Percentiles rank a stretch among this genome's conserved stretches.
Evolutionary conservation across 768 basidiomycete genomes (phyloP).

Genomic region (Russula ochroleuca): DNA sequence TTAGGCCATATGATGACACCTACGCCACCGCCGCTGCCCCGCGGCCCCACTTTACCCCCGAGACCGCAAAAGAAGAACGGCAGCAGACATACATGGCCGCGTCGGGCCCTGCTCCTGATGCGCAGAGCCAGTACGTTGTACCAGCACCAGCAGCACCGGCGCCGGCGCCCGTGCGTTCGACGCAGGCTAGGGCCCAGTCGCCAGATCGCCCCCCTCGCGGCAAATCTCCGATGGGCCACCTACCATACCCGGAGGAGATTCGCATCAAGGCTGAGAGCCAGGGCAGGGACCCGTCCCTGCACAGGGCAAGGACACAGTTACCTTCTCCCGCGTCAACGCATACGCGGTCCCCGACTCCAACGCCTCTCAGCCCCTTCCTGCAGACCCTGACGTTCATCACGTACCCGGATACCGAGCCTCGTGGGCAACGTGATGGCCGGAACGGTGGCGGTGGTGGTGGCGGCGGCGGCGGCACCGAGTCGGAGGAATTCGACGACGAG

Average conservation of each 20-base stretch:
- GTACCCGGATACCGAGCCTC: slow-evolving; percentile 19
- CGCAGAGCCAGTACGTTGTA: slow-evolving; percentile 1
- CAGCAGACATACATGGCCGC: not conserved
- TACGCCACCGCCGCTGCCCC: not conserved
- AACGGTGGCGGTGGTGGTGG: not conserved
- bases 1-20: not conserved
- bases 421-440: slow-evolving; percentile 2
- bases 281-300: slow-evolving; percentile 1
- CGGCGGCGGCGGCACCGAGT: slow-evolving; percentile 4
- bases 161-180: not conserved
- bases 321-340: slow-evolving; percentile 13
- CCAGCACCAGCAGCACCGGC: not conserved
- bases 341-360: not conserved
- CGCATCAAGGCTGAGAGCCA: not conserved
- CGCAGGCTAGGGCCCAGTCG: not conserved
- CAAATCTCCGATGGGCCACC: slow-evolving; percentile 25
- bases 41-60: not conserved
- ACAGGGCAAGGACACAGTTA: not conserved
- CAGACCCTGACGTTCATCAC: slow-evolving; percentile 22
- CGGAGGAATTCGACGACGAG: slow-evolving; percentile 6
- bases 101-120: not conserved
- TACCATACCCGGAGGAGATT: slow-evolving; percentile 24
- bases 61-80: not conserved
- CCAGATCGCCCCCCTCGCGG: not conserved
- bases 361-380: slow-evolving; percentile 3